Percentiles rank a stretch among this genome's conserved stretches.
phyloP scores from a whole-genome alignment of 2,329 filamentous ascomycete species.

The Aureobasidium zeae region DNA sequence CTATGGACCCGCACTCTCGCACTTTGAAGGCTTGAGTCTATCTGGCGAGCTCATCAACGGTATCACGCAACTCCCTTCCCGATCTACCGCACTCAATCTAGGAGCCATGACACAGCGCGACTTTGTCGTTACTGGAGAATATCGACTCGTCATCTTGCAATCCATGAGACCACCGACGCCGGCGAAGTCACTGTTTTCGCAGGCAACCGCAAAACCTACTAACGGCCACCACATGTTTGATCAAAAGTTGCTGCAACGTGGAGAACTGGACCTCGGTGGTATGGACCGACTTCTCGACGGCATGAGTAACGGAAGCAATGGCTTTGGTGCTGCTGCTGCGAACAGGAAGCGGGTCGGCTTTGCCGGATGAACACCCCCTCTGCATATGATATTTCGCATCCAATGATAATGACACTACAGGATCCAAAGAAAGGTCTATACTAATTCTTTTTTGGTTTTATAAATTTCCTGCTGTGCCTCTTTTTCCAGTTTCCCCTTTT shows the following conservation, averaged over 20 bases:
- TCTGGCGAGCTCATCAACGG: conserved; percentile 36
- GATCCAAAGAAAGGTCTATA: conserved; percentile 10
- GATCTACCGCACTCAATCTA: conserved; percentile 24
- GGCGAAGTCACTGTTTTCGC: conserved; percentile 24
- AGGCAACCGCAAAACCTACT: conserved; percentile 11
- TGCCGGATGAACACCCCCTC: too few species aligned
- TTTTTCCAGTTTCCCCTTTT: neutral
- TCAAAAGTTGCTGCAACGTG: conserved; percentile 35
- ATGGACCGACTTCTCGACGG: conserved; percentile 38
- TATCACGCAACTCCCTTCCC: conserved; percentile 35
- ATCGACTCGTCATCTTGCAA: conserved; percentile 37
- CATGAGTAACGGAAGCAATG: conserved; percentile 22
- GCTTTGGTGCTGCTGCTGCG: conserved; percentile 26
- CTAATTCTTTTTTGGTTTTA: conserved; percentile 10
- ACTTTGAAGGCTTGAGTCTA: conserved; percentile 34
- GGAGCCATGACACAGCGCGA: conserved; percentile 36
- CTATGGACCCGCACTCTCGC: conserved; percentile 33
- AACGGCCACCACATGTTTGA: conserved; percentile 23
- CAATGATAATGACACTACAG: too few species aligned
- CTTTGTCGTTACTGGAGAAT: conserved; percentile 35
- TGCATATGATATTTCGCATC: too few species aligned
- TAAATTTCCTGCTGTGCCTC: conserved; percentile 2
- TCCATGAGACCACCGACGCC: conserved; percentile 26
- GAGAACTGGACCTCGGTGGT: conserved; percentile 40
- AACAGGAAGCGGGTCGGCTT: conserved; percentile 28